phyloP scores from a whole-genome alignment of 169 alveolate species.

The Cryptosporidium canis region DNA sequence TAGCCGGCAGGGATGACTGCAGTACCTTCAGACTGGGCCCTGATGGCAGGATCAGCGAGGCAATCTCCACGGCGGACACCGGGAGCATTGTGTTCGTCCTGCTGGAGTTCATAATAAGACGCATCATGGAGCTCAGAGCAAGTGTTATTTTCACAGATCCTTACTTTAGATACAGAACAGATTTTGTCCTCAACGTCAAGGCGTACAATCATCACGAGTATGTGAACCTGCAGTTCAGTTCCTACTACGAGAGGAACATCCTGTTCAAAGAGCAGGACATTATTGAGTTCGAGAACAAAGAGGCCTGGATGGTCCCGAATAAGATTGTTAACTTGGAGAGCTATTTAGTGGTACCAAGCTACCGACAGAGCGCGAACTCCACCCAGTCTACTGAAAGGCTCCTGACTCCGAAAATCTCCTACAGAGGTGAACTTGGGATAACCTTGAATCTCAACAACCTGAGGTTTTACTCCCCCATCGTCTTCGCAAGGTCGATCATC shows the following conservation, averaged over 20 bases:
- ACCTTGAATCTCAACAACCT: background rate
- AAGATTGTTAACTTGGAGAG: constrained; percentile 9
- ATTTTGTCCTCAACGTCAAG: constrained; percentile 5
- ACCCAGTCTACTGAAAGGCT: background rate
- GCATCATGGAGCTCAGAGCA: constrained; percentile 6
- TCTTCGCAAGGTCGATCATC: constrained; percentile 14
- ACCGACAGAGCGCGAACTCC: background rate
- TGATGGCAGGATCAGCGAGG: background rate
- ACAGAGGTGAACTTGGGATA: background rate
- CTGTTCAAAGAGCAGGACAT: background rate
- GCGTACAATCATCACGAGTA: constrained; percentile 39
- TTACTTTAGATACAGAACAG: constrained; percentile 60
- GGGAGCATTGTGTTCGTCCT: constrained; percentile 18
- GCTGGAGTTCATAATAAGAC: constrained; percentile 13
- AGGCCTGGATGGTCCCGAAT: constrained; percentile 30
- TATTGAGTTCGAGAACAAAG: background rate
- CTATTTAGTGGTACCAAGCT: background rate
- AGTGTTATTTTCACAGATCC: constrained; percentile 52
- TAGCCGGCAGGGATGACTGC: background rate
- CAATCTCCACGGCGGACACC: background rate
- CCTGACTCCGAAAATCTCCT: background rate
- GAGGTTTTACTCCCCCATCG: constrained; percentile 22
- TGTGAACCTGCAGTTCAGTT: constrained; percentile 39
- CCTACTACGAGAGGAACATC: background rate
- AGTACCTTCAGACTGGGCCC: background rate